Conservation (phyloP, 2,329 filamentous ascomycete genomes). For the Hymenoscyphus infarciens region DNA sequence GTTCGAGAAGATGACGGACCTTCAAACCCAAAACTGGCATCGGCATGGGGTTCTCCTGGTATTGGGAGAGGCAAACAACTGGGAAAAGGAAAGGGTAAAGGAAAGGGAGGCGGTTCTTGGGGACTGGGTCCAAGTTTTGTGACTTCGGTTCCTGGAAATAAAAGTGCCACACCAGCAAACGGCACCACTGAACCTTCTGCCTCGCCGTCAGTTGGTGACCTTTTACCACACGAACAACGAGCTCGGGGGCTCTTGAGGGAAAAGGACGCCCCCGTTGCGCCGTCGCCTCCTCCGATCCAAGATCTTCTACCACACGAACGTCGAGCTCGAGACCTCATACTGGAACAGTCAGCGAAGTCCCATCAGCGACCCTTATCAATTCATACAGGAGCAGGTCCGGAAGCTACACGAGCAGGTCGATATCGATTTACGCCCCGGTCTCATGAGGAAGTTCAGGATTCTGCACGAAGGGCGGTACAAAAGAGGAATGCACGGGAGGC, state of each 20-base stretch:
- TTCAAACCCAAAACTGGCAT: neutral
- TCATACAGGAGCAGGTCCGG: slow-evolving; percentile 27
- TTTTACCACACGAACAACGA: slow-evolving; percentile 8
- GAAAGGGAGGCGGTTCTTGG: slow-evolving; percentile 10
- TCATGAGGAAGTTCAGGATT: slow-evolving; percentile 10
- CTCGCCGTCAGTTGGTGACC: neutral
- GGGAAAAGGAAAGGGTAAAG: slow-evolving; percentile 10
- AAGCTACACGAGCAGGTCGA: slow-evolving; percentile 27
- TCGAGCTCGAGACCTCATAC: slow-evolving; percentile 26
- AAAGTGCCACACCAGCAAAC: neutral
- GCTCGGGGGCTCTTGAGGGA: slow-evolving; percentile 24
- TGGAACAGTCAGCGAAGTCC: slow-evolving; percentile 10
- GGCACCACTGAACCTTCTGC: neutral
- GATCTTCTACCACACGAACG: slow-evolving; percentile 30
- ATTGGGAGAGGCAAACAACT: slow-evolving; percentile 9
- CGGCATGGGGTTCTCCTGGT: slow-evolving; percentile 19
- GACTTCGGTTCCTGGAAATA: neutral
- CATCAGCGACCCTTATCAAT: slow-evolving; percentile 20
- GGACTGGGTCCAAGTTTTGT: slow-evolving; percentile 7
- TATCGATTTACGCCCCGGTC: slow-evolving; percentile 7
- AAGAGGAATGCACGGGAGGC: slow-evolving; percentile 14
- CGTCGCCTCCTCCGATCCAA: neutral
- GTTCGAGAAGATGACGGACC: slow-evolving; percentile 11
- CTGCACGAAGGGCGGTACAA: slow-evolving; percentile 10
- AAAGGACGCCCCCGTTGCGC: neutral